Evolutionary conservation across 352 stramenopile species (phyloP), one percentile per base, ranked within the genome.

Genomic region (Peronospora destructor): DNA sequence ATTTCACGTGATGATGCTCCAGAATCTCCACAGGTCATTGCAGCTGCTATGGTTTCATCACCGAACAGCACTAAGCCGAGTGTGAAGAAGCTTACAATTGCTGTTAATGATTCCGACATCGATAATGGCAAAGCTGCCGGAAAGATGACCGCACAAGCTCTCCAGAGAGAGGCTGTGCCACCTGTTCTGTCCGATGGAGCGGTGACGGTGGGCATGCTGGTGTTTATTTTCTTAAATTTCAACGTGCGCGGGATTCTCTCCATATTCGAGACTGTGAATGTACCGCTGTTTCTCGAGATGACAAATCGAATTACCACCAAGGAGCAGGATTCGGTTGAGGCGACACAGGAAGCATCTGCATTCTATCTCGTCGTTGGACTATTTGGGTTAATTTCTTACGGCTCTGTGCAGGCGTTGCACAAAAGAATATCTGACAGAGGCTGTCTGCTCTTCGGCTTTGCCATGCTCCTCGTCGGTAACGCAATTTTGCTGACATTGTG

Each of bases 321-420:
- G 23, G 51, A 57, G 34, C 56, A 70, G 14, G 39, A 61, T 33
- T 52, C 49, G 0, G 51, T 72, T 11, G 37, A 63, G 12, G 58
- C 41, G 1, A 70, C 60, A 3, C 40, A 64, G 6, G 57, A 59
- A 25, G 76, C 76, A 3, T 87, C 78, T 28, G 85, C 80, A 34
- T 89, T 87, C 42, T 74, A 89, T 61, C 85, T 89, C 43, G 79
- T 85, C 56, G 53, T 87, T n/a, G 78, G 78, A 8, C 42, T 86
- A 26, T 54, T 90, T 4, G 76, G 78, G 7, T 53, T 90, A n/a
- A 41, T 86, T 13, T 68, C 71, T 12, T 90, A 90, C 41, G 73
- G 84, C n/a, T 77, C 72, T 19, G 85, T 89, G 35, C 71, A 89
- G 46, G 72, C 68, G 34, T 85, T 85, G 45, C 71, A 73, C 19